Percentiles rank a stretch among this genome's conserved stretches.
phyloP scores from a whole-genome alignment of 257 asterid genomes.

The Schizonepeta tenuifolia region DNA sequence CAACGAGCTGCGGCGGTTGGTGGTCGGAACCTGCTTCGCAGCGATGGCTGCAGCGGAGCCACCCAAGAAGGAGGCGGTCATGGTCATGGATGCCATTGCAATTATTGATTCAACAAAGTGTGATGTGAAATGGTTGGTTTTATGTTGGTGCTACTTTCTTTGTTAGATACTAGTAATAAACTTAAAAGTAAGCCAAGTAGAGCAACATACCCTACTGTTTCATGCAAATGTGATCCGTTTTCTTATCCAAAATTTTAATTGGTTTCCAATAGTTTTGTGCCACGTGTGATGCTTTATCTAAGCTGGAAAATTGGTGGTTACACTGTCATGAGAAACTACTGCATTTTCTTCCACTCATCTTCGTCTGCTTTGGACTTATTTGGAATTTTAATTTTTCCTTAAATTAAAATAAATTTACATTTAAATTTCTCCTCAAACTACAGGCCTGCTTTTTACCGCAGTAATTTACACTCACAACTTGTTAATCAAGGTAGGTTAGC shows the following conservation, averaged over 20 bases:
- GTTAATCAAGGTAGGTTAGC: too few species aligned
- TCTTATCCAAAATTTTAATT: slow-evolving; percentile 39
- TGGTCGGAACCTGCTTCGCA: slow-evolving; percentile 41
- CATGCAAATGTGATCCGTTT: slow-evolving; percentile 37
- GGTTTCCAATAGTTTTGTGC: slow-evolving; percentile 25
- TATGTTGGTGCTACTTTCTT: neutral
- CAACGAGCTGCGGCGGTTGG: slow-evolving; percentile 46
- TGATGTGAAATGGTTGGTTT: neutral
- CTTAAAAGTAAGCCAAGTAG: neutral
- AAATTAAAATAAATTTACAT: too few species aligned
- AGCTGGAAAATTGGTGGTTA: slow-evolving; percentile 17
- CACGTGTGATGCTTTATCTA: slow-evolving; percentile 31
- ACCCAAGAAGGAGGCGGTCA: slow-evolving; percentile 59
- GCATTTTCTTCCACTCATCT: too few species aligned
- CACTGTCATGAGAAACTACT: too few species aligned
- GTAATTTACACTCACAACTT: too few species aligned
- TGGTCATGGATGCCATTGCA: slow-evolving; percentile 65
- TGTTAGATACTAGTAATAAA: neutral
- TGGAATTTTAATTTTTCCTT: too few species aligned
- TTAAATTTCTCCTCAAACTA: too few species aligned
- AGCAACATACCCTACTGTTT: neutral
- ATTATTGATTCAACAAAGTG: neutral
- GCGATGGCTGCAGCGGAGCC: slow-evolving; percentile 34
- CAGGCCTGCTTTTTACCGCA: too few species aligned
- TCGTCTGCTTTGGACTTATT: too few species aligned